Evolutionary conservation across 768 basidiomycete species (phyloP).

Genomic region (Mrakia gelida): DNA sequence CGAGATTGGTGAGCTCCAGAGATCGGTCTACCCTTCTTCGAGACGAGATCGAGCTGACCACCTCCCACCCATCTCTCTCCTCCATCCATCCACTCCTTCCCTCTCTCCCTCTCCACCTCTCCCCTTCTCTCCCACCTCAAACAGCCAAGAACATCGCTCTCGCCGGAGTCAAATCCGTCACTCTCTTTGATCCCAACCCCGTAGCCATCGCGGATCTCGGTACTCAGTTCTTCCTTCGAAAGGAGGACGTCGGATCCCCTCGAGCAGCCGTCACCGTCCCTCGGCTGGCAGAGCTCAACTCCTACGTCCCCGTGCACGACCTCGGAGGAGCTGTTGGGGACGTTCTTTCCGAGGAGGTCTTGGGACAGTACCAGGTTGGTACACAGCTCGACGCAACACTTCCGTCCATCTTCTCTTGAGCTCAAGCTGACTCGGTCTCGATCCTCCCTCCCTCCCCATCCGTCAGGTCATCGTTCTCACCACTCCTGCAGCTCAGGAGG

Average conservation of each 20-base stretch:
- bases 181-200: slow-evolving; percentile 86
- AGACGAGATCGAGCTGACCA: slow-evolving; percentile 1
- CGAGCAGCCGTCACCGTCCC: slow-evolving; percentile 79
- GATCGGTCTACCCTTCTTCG: not conserved
- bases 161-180: slow-evolving; percentile 96
- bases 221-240: slow-evolving; percentile 90
- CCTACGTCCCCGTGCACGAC: slow-evolving; percentile 88
- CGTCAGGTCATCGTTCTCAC: slow-evolving; percentile 82
- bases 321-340: slow-evolving; percentile 74
- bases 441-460: not conserved
- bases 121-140: not conserved
- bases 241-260: slow-evolving; percentile 79
- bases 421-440: slow-evolving; percentile 18
- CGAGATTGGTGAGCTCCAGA: slow-evolving; percentile 69
- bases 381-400: not conserved
- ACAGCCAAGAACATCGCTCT: slow-evolving; percentile 90
- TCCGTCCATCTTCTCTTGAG: not conserved
- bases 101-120: not conserved
- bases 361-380: slow-evolving; percentile 81
- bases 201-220: slow-evolving; percentile 85
- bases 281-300: slow-evolving; percentile 88
- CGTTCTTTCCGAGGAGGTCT: slow-evolving; percentile 69
- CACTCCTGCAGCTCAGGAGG: slow-evolving; percentile 46
- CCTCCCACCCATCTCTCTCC: not conserved
- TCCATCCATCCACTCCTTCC: too few relatives aligned